Evolutionary conservation across 441 rosid species (phyloP), one percentile per base, ranked within the genome.

Genomic region (Corymbia calophylla): DNA sequence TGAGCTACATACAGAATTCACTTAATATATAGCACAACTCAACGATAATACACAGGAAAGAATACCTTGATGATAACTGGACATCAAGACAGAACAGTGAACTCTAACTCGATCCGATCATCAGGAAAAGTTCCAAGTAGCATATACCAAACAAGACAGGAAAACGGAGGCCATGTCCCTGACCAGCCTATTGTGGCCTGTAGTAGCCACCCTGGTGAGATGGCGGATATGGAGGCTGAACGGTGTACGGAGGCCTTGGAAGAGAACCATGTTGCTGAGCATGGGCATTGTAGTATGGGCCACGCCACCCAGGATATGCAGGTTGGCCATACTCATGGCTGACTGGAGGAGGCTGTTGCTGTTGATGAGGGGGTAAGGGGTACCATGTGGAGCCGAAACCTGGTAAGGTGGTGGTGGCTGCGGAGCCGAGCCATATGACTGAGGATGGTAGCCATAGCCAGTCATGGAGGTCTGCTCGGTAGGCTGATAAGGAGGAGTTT

Each of bases 291-390:
- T 96, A 95, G 92, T 97, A 98, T 16, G 99, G 95, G 51, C 98
- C 98, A 25, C 94, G 97, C 99, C 99, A 98, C 56, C 97, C 97
- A n/a, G 96, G 97, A 94, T 95, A 95, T 54, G 96, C 96, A 53
- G 98, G 98, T 86, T 96, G 98, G n/a, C 98, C 96, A 80, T 96
- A 96, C 73, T 95, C 98, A 31, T 93, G 96, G 93, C 94, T 89
- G 80, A 92, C 88, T 5, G 96, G 95, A 84, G 94, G 96, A 92
- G 94, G 97, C 77, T 94, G 99, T 70, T 91, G 95, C 87, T 86
- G 92, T 58, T 90, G 97, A 27, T 94, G 95, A 68, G 97, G 96
- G 94, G 95, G 89, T 93, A 95, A 81, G 96, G 94, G 66, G 89
- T 85, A 27, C 92, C 93, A 27, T 94, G 92, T 8, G 91, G 92